A percentile compares a stretch with the other conserved stretches of the same genome.
Conservation (phyloP, 495 filamentous ascomycete species). For the Xylaria castorea region DNA sequence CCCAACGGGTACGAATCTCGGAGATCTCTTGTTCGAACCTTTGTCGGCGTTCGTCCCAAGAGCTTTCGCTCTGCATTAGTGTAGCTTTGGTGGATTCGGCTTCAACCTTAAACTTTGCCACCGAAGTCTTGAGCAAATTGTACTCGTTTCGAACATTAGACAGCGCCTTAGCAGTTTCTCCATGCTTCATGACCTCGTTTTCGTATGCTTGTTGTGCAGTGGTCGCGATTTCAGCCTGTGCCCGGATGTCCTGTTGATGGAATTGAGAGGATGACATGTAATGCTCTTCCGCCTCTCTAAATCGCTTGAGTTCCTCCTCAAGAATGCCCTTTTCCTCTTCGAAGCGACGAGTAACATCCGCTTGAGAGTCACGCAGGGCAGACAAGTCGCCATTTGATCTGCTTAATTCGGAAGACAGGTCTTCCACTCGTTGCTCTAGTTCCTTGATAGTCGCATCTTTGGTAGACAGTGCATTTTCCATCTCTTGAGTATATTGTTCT, state of each 20-base stretch:
- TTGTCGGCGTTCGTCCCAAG: slow-evolving; percentile 81
- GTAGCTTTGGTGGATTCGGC: slow-evolving; percentile 81
- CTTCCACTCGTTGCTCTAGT: slow-evolving; percentile 80
- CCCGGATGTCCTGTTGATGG: slow-evolving; percentile 88
- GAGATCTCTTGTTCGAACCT: slow-evolving; percentile 82
- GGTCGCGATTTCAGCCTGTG: slow-evolving; percentile 90
- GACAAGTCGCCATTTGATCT: slow-evolving; percentile 81
- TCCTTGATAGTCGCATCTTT: slow-evolving; percentile 80
- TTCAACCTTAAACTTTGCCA: slow-evolving; percentile 73
- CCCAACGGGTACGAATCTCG: slow-evolving; percentile 76
- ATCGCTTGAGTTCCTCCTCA: slow-evolving; percentile 75
- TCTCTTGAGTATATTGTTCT: slow-evolving; percentile 85
- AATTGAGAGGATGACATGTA: slow-evolving; percentile 76
- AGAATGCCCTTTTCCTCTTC: slow-evolving; percentile 80
- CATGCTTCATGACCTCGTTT: slow-evolving; percentile 89
- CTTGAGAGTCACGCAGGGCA: slow-evolving; percentile 75
- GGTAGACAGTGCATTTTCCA: slow-evolving; percentile 71
- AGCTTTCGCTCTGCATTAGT: slow-evolving; percentile 80
- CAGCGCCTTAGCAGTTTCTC: slow-evolving; percentile 83
- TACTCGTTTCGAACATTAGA: slow-evolving; percentile 79
- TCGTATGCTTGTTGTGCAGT: slow-evolving; percentile 96
- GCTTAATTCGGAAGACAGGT: slow-evolving; percentile 79
- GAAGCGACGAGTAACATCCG: slow-evolving; percentile 71
- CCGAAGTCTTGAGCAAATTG: slow-evolving; percentile 79
- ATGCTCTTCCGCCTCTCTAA: slow-evolving; percentile 86